These are phyloP conservation scores for Hysterangium stoloniferum DNA, from an alignment of 768 basidiomycete genomes.

Conservation along the genomic window DNA sequence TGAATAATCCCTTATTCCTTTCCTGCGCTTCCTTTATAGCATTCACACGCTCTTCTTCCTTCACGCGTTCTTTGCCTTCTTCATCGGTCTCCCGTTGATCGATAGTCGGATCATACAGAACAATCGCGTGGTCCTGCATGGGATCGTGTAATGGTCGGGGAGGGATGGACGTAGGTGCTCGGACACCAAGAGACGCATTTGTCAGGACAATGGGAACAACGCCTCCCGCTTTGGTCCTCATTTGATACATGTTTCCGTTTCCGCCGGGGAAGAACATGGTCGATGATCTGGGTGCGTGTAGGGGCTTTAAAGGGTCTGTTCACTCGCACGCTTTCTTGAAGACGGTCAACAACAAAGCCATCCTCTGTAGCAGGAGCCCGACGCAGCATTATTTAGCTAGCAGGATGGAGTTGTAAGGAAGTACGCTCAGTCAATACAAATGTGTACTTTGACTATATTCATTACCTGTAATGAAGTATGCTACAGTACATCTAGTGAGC, in stretches of 20 bases:
- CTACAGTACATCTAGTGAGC: too few relatives aligned
- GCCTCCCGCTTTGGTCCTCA: conserved; percentile 65
- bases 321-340: conserved; percentile 63
- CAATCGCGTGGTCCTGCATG: conserved; percentile 96
- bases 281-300: conserved; percentile 33
- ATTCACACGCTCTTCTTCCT: conserved; percentile 60
- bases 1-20: conserved; percentile 67
- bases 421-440: too few relatives aligned
- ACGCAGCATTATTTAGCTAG: too few relatives aligned
- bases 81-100: conserved; percentile 89
- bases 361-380: conserved; percentile 63
- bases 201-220: conserved; percentile 48
- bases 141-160: conserved; percentile 95
- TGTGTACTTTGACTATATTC: too few relatives aligned
- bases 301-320: conserved; percentile 81
- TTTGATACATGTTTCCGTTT: conserved; percentile 85
- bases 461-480: too few relatives aligned
- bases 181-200: conserved; percentile 75
- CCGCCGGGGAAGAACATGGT: conserved; percentile 56
- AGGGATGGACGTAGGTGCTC: conserved; percentile 69
- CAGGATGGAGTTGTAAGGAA: too few relatives aligned
- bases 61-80: conserved; percentile 65
- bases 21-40: conserved; percentile 57
- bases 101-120: conserved; percentile 93
- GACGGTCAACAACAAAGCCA: conserved; percentile 57